A percentile compares a stretch with the other conserved stretches of the same genome.
phyloP scores from a whole-genome alignment of 2,329 filamentous ascomycete genomes.

The Ascochyta koolunga region DNA sequence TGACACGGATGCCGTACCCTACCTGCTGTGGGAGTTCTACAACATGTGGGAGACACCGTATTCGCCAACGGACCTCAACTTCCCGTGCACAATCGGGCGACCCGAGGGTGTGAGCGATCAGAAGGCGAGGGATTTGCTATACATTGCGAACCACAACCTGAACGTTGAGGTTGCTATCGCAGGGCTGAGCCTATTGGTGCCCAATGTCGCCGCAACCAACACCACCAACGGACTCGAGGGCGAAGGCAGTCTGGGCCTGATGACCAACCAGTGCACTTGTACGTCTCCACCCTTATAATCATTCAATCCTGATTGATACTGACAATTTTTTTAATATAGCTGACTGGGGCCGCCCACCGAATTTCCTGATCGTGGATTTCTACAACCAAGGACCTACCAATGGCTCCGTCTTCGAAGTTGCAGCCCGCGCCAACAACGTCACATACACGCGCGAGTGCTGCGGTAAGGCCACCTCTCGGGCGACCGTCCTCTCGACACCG shows the following conservation, averaged over 20 bases:
- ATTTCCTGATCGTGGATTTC: conserved; percentile 51
- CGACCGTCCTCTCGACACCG: conserved; percentile 14
- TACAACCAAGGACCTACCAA: conserved; percentile 46
- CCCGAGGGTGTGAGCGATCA: conserved; percentile 68
- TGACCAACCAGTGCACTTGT: conserved; percentile 43
- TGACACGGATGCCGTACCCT: conserved; percentile 79
- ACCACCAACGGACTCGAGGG: conserved; percentile 45
- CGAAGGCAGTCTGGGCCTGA: conserved; percentile 42
- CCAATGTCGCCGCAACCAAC: conserved; percentile 45
- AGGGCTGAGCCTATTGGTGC: conserved; percentile 41
- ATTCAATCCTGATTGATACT: not conserved
- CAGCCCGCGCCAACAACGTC: conserved; percentile 69
- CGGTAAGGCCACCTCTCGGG: conserved; percentile 46
- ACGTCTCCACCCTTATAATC: conserved; percentile 19
- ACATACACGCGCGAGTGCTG: conserved; percentile 68
- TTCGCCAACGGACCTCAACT: conserved; percentile 69
- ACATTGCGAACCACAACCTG: conserved; percentile 90
- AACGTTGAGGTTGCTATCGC: conserved; percentile 68
- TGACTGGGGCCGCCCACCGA: conserved; percentile 47
- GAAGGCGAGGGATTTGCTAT: conserved; percentile 67
- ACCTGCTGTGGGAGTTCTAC: conserved; percentile 85
- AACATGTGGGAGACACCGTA: conserved; percentile 95
- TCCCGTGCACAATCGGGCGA: conserved; percentile 80
- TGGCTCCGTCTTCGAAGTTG: conserved; percentile 50
- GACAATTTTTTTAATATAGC: conserved; percentile 26